Base-by-base conservation (phyloP, 225 moss, liverwort and hornwort species). In the Anthoceros angustus region DNA sequence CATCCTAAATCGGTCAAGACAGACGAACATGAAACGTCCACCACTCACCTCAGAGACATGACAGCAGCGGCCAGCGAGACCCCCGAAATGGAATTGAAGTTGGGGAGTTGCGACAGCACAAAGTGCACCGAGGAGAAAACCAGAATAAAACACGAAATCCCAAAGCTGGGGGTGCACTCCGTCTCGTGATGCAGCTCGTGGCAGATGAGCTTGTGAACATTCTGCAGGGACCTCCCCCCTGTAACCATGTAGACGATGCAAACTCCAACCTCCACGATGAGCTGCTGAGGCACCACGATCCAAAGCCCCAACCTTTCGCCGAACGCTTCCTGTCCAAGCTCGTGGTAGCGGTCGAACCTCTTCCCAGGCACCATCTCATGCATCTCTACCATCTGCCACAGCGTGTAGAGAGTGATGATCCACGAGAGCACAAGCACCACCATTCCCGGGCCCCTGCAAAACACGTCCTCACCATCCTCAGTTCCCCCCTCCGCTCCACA, bases 311-410 rank as follows among this genome's bases (percentile, higher is more conserved):
- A 48, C 68, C 80, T 92, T 26, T 71, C 65, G 4, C 86, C 92
- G 20, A 92, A 88, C 6, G 92, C 92, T 61, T 81, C 76, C 62
- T 92, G 92, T 6, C 92, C 92, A 9, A 92, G 72, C 63, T 88
- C 88, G 61, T 92, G 88, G 67, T 88, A 87, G 38, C 84, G 77
- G 67, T 92, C 84, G 10, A 88, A 80, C 15, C 92, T 75, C 45
- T 82, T 76, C 0, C 84, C 84, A 0, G 84, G 84, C 7, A 84
- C 74, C 62, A 77, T 78, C 70, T 92, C 92, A 69, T 92, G 88
- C 88, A 92, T 86, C 46, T 92, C 86, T 39, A 92, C 86, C 86
- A 92, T 85, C 71, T 92, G 92, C 86, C 88, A 86, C 10, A 92
- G 68, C 5, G 92, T 88, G 74, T 81, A 88, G 43, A 88, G 80